These are phyloP conservation scores for Prunus persica DNA, from an alignment of 306 rosid genomes.

Conservation along the genomic window Prunus_persica_NCBIv2 NC_034013.1:14653501-14654000, in stretches of 20 bases:
- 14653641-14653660: conserved; percentile 75
- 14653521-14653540: conserved; percentile 76
- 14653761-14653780: conserved; percentile 84
- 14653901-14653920: conserved; percentile 78
- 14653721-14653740: conserved; percentile 31
- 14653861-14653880: conserved; percentile 86
- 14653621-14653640: conserved; percentile 91
- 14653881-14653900: conserved; percentile 75
- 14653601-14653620: conserved; percentile 71
- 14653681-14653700: conserved; percentile 76
- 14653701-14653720: conserved; percentile 78
- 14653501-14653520: conserved; percentile 93
- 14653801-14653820: conserved; percentile 84
- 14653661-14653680: conserved; percentile 70
- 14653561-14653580: conserved; percentile 85
- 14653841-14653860: conserved; percentile 79
- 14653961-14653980: conserved; percentile 88
- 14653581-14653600: conserved; percentile 77
- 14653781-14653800: conserved; percentile 93
- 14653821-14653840: conserved; percentile 91
- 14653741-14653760: conserved; percentile 85
- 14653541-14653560: conserved; percentile 71
- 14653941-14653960: conserved; percentile 56
- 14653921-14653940: conserved; percentile 78
- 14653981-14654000: conserved; percentile 81